A percentile compares a stretch with the other conserved stretches of the same genome.
phyloP scores from a whole-genome alignment of 129 eudicot species.

The Helichrysum umbraculigerum region DNA sequence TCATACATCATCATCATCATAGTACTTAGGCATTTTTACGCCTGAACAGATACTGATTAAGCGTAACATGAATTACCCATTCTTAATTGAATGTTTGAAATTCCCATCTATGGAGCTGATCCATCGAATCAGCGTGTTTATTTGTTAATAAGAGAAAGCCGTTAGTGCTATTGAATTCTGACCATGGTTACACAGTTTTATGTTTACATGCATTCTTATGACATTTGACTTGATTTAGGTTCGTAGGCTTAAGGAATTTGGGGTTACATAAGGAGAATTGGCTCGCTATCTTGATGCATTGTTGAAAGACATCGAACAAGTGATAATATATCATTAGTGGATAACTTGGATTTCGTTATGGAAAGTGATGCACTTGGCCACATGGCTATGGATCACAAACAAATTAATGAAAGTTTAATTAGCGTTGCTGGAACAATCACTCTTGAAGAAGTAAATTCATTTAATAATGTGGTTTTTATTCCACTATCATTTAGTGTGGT shows the following conservation, averaged over 20 bases:
- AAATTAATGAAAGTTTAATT: slow-evolving; percentile 86
- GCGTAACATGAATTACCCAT: no score
- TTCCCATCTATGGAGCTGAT: no score
- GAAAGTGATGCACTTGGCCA: slow-evolving; percentile 99
- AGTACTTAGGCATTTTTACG: no score
- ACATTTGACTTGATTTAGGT: slow-evolving; percentile 48
- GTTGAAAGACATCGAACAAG: slow-evolving; percentile 95
- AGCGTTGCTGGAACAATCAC: slow-evolving; percentile 87
- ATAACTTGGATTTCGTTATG: slow-evolving; percentile 90
- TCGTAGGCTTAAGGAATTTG: no score
- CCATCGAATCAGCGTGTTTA: no score
- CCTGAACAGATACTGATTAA: no score
- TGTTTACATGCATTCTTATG: slow-evolving; percentile 2
- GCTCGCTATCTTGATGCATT: slow-evolving; percentile 89
- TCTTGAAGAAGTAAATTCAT: slow-evolving; percentile 75
- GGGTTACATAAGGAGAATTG: slow-evolving; percentile 91
- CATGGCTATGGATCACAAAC: slow-evolving; percentile 91
- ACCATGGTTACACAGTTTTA: slow-evolving; percentile 3
- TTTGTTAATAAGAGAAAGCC: neutral
- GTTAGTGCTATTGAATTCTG: neutral
- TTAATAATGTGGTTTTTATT: slow-evolving; percentile 1
- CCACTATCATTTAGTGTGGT: neutral
- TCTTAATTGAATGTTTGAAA: no score
- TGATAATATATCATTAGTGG: slow-evolving; percentile 91
- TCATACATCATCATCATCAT: no score